Conservation (phyloP, 768 basidiomycete genomes). For the Chiua virens region DNA sequence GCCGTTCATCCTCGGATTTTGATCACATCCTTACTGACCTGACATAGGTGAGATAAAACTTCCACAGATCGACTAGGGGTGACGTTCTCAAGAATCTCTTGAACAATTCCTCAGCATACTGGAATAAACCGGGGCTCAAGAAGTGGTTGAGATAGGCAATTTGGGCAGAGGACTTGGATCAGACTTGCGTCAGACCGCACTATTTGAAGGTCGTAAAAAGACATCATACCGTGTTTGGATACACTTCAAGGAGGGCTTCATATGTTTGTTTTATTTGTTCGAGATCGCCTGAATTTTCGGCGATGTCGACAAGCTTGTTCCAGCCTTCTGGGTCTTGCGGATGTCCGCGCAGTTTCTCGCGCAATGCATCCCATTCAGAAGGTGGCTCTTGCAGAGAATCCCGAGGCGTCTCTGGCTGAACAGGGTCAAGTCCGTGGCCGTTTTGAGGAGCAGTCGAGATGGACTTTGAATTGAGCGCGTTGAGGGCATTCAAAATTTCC, state of each 20-base stretch:
- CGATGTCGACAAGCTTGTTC: constrained; percentile 73
- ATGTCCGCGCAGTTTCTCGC: constrained; percentile 59
- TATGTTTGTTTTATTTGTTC: constrained; percentile 80
- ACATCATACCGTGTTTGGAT: constrained; percentile 87
- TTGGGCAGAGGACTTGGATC: constrained; percentile 71
- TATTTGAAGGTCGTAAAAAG: constrained; percentile 22
- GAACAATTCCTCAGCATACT: constrained; percentile 85
- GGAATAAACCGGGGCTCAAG: constrained; percentile 62
- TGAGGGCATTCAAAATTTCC: constrained; percentile 38
- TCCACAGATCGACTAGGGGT: constrained; percentile 89
- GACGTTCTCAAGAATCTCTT: constrained; percentile 82
- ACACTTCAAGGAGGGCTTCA: constrained; percentile 77
- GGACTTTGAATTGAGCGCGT: constrained; percentile 33
- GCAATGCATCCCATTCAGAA: constrained; percentile 69
- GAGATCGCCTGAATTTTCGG: constrained; percentile 76
- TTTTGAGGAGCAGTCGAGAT: constrained; percentile 26
- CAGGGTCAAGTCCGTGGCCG: constrained; percentile 23
- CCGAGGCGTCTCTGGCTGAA: constrained; percentile 24
- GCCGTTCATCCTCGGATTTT: constrained; percentile 1
- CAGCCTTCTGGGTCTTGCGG: constrained; percentile 78
- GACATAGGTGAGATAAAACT: constrained; percentile 91
- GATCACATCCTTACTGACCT: constrained; percentile 50
- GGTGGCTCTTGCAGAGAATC: constrained; percentile 36
- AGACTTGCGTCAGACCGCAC: constrained; percentile 23
- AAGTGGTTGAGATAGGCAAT: constrained; percentile 83